A percentile compares a stretch with the other conserved stretches of the same genome.
These are phyloP conservation scores for Talaromyces sp. DNA, from an alignment of 2,329 filamentous ascomycete species.

Conservation along the genomic window DNA sequence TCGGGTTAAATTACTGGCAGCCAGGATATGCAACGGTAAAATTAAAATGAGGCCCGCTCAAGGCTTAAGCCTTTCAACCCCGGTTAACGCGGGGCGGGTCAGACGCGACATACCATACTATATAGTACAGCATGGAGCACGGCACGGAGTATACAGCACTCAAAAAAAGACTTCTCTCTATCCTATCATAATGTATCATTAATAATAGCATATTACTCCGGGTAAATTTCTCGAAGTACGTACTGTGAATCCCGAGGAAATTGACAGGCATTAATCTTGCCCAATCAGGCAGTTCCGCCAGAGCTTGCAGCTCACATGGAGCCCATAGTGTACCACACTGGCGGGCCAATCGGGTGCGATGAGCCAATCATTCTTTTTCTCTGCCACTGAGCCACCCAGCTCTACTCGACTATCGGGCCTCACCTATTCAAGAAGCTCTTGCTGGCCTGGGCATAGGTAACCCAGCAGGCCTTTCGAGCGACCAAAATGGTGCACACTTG, in stretches of 20 bases:
- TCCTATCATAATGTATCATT: too few species aligned
- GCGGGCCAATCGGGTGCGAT: not conserved
- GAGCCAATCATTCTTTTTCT: not conserved
- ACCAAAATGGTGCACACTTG: too few species aligned
- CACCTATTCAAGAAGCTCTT: too few species aligned
- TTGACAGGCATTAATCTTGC: slow-evolving; percentile 2
- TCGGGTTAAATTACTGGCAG: not conserved
- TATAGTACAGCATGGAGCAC: not conserved
- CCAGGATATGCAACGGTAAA: slow-evolving; percentile 3
- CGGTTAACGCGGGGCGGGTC: not conserved
- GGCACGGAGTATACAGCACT: not conserved
- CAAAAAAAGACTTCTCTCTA: too few species aligned
- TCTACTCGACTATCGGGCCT: too few species aligned
- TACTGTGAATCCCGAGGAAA: too few species aligned
- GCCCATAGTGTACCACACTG: slow-evolving; percentile 8
- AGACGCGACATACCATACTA: slow-evolving; percentile 3
- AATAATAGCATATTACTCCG: too few species aligned
- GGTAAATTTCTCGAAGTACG: too few species aligned
- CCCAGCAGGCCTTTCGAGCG: too few species aligned
- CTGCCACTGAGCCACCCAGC: too few species aligned
- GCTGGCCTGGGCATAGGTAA: too few species aligned
- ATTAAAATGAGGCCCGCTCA: slow-evolving; percentile 7
- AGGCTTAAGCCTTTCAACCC: slow-evolving; percentile 5
- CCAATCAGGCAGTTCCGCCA: slow-evolving; percentile 12
- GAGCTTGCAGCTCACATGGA: slow-evolving; percentile 14